These are phyloP conservation scores for Plasmodium reichenowi DNA, from an alignment of 169 alveolate genomes.

Conservation along the genomic window DNA sequence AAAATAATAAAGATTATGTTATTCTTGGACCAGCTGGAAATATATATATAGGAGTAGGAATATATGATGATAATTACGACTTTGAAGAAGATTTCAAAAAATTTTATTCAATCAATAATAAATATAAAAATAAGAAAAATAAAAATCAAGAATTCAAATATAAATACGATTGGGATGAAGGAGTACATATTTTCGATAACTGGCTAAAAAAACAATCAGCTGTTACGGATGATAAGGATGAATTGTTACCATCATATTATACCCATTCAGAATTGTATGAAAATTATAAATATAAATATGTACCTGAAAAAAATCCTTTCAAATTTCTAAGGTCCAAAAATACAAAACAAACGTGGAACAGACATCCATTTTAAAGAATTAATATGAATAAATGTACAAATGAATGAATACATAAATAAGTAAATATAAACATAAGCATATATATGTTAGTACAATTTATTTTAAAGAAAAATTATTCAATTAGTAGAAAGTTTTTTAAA, in stretches of 20 bases:
- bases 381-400: not conserved
- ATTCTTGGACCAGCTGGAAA: slow-evolving; percentile 91
- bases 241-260: slow-evolving; percentile 72
- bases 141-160: slow-evolving; percentile 44
- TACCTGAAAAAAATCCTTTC: slow-evolving; percentile 88
- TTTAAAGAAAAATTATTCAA: too few relatives aligned
- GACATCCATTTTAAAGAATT: slow-evolving; percentile 78
- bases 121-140: slow-evolving; percentile 55
- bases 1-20: slow-evolving; percentile 86
- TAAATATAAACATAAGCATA: too few relatives aligned
- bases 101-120: slow-evolving; percentile 74
- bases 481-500: too few relatives aligned
- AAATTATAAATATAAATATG: slow-evolving; percentile 85
- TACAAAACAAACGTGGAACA: slow-evolving; percentile 77
- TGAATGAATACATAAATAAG: not conserved
- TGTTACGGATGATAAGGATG: slow-evolving; percentile 85
- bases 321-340: slow-evolving; percentile 81
- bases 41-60: slow-evolving; percentile 88
- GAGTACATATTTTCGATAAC: slow-evolving; percentile 86
- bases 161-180: slow-evolving; percentile 91
- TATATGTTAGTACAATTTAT: too few relatives aligned
- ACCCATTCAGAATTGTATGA: slow-evolving; percentile 88
- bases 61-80: slow-evolving; percentile 82
- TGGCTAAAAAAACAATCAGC: slow-evolving; percentile 90
- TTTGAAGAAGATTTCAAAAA: slow-evolving; percentile 71